Conservation (phyloP, 176 grass and related monocot species). For the Avena eriantha region DNA sequence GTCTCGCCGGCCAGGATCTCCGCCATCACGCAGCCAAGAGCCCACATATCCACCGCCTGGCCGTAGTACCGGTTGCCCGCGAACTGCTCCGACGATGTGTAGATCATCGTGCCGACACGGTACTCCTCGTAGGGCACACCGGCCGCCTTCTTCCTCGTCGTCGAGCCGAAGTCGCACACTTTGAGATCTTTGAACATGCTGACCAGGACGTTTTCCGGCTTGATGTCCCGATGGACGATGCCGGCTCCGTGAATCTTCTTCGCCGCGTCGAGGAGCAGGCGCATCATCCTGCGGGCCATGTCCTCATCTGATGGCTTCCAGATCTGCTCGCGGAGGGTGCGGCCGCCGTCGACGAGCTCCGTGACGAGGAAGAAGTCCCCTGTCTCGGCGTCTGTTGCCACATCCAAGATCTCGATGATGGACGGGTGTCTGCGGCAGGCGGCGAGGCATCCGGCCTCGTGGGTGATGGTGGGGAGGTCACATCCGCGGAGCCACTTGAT, state of each 20-base stretch:
- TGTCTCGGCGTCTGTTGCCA: not conserved
- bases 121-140: not conserved
- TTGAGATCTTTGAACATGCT: not conserved
- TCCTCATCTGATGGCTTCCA: not conserved
- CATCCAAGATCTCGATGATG: slow-evolving; percentile 3
- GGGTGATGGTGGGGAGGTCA: not conserved
- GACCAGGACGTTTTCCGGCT: slow-evolving; percentile 51
- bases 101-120: not conserved
- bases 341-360: slow-evolving; percentile 4
- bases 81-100: slow-evolving; percentile 1
- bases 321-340: not conserved
- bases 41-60: slow-evolving; percentile 10
- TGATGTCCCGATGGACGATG: slow-evolving; percentile 50
- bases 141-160: not conserved
- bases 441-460: not conserved
- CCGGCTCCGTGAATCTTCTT: slow-evolving; percentile 28
- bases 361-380: slow-evolving; percentile 6
- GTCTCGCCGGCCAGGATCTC: not conserved
- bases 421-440: slow-evolving; percentile 9
- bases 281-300: not conserved
- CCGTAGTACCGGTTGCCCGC: not conserved
- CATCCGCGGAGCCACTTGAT: not conserved
- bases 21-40: not conserved
- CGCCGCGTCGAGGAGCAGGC: slow-evolving; percentile 9
- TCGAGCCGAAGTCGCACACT: slow-evolving; percentile 40